Evolutionary conservation across 2,329 filamentous ascomycete genomes (phyloP).

Genomic region (Juglanconis sp.): DNA sequence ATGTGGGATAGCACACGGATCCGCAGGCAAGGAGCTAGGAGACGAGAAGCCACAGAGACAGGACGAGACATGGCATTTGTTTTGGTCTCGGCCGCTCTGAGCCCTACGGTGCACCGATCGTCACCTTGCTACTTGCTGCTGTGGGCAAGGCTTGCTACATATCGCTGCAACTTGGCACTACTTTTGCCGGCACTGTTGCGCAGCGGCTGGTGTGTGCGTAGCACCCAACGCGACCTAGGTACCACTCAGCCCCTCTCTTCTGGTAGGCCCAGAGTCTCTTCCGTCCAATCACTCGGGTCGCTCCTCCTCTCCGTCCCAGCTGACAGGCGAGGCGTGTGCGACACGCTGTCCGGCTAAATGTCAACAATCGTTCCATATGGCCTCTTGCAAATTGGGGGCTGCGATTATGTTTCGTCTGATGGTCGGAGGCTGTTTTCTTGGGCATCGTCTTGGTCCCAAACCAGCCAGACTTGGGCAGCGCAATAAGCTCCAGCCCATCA

Average conservation of each 20-base stretch:
- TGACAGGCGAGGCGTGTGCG: not conserved
- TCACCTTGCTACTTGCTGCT: not conserved
- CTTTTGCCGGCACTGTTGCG: constrained; percentile 15
- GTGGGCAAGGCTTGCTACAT: constrained; percentile 5
- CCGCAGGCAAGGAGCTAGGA: not conserved
- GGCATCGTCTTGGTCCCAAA: not conserved
- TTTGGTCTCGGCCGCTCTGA: not conserved
- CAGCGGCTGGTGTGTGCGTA: constrained; percentile 5
- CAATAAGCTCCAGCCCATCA: not conserved
- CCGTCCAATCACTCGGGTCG: not conserved
- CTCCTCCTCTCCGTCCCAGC: not conserved
- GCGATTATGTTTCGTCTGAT: not conserved
- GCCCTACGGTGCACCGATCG: not conserved
- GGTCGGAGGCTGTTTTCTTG: not conserved
- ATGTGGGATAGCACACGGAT: not conserved
- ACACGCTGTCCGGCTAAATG: not conserved
- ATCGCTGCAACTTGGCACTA: constrained; percentile 2
- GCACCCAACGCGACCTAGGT: not conserved
- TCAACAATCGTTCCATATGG: not conserved
- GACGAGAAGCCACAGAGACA: not conserved
- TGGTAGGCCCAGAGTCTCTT: not conserved
- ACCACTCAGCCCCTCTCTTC: constrained; percentile 5
- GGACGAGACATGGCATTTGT: not conserved
- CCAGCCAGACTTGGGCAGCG: not conserved
- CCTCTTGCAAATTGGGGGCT: not conserved